A percentile compares a stretch with the other conserved stretches of the same genome.
Conservation (phyloP, 192 early-diverging fungal species). For the Obelidium mucronatum region DNA sequence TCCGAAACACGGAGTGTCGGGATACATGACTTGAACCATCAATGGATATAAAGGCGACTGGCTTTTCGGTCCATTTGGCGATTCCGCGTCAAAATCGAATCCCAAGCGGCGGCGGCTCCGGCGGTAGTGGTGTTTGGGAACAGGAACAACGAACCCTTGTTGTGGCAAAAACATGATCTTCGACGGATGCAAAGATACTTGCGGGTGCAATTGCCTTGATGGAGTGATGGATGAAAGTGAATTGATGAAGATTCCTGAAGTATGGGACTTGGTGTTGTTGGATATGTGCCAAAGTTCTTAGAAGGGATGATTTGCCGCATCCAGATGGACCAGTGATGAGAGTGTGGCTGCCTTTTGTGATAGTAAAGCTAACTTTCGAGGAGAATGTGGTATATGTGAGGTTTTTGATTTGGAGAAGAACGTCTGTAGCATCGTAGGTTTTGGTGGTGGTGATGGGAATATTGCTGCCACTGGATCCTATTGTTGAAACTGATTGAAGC, state of each 20-base stretch:
- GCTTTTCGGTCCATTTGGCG: no score
- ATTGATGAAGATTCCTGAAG: background rate
- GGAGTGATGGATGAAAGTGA: slow-evolving; percentile 10
- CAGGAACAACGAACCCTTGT: slow-evolving; percentile 29
- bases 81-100: no score
- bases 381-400: background rate
- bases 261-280: slow-evolving; percentile 62
- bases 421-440: no score
- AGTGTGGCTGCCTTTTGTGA: slow-evolving; percentile 34
- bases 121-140: slow-evolving; percentile 70
- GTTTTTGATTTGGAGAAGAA: no score
- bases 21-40: no score
- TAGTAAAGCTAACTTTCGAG: background rate
- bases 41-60: no score
- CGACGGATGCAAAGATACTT: slow-evolving; percentile 29
- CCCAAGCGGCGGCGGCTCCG: slow-evolving; percentile 52
- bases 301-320: slow-evolving; percentile 82
- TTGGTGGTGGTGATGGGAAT: no score
- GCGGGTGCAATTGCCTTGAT: slow-evolving; percentile 12
- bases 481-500: no score
- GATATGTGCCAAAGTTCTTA: slow-evolving; percentile 80
- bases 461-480: no score
- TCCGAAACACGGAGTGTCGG: no score
- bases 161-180: slow-evolving; percentile 77
- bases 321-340: slow-evolving; percentile 75